Evolutionary conservation across 257 asterid genomes (phyloP).

Genomic region (Coffea eugenioides): DNA sequence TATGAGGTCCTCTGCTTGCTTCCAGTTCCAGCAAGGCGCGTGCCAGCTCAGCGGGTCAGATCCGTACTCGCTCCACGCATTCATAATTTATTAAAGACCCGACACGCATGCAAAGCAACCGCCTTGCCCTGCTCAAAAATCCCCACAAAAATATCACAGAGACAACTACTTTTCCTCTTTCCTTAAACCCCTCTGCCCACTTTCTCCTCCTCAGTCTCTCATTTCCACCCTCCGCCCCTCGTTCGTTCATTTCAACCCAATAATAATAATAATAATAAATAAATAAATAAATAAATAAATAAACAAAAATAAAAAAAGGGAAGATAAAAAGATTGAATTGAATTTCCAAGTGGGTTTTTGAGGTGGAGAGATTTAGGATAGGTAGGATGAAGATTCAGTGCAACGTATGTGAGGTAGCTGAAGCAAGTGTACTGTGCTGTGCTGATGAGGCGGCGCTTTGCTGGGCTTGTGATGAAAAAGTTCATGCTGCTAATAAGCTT

Average conservation of each 20-base stretch:
- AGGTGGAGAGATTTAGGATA: neutral
- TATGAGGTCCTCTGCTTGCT: too few species aligned
- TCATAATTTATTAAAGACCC: conserved; percentile 4
- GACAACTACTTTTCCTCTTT: neutral
- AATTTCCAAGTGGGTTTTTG: neutral
- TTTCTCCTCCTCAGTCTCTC: too few species aligned
- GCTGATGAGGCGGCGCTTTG: conserved; percentile 94
- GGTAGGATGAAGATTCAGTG: conserved; percentile 83
- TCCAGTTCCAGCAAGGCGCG: too few species aligned
- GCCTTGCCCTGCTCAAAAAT: conserved; percentile 15
- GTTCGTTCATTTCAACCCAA: too few species aligned
- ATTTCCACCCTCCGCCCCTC: too few species aligned
- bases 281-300: too few species aligned
- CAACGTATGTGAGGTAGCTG: conserved; percentile 75
- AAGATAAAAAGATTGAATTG: too few species aligned
- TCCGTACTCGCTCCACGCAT: neutral
- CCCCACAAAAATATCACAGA: conserved; percentile 6
- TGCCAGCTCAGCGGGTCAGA: conserved; percentile 31
- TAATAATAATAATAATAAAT: too few species aligned
- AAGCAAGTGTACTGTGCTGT: conserved; percentile 75
- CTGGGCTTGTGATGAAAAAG: conserved; percentile 61
- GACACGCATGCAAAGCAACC: conserved; percentile 25
- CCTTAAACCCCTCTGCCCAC: neutral
- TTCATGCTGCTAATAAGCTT: conserved; percentile 78
- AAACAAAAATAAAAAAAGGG: too few species aligned